These are phyloP conservation scores for Poa annua DNA, from an alignment of 176 grass and related monocot species.

Conservation along the genomic window DNA sequence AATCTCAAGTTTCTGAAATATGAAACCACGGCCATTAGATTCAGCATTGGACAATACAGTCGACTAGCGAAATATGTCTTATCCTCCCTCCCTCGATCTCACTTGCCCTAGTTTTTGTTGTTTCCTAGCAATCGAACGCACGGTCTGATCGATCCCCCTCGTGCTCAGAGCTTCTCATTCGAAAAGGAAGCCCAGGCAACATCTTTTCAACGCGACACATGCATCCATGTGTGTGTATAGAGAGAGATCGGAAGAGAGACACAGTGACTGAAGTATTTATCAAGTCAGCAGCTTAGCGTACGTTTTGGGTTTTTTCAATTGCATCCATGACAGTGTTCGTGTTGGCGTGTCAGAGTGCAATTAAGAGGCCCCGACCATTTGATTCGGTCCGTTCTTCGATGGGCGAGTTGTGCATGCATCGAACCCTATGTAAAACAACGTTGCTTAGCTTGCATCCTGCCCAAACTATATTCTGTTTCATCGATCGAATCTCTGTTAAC, in stretches of 20 bases:
- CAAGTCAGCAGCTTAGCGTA: background rate
- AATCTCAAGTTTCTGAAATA: conserved; percentile 13
- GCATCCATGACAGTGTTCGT: conserved; percentile 51
- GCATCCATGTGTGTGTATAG: background rate
- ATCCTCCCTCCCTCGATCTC: conserved; percentile 15
- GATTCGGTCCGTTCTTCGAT: conserved; percentile 69
- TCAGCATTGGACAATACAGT: conserved; percentile 56
- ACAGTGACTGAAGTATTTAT: background rate
- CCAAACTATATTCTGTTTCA: conserved; percentile 58
- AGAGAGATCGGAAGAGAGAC: too few species aligned
- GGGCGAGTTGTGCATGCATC: conserved; percentile 53
- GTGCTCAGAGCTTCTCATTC: conserved; percentile 58
- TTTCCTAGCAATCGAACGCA: background rate
- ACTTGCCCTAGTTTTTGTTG: conserved; percentile 29
- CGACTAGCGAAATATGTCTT: conserved; percentile 53
- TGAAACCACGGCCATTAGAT: conserved; percentile 44
- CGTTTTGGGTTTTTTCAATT: conserved; percentile 34
- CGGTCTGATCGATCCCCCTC: background rate
- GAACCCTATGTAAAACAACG: conserved; percentile 61
- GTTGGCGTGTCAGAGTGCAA: conserved; percentile 60
- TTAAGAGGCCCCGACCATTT: conserved; percentile 72
- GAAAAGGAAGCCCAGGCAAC: conserved; percentile 21
- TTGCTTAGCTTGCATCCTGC: conserved; percentile 73
- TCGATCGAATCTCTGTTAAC: conserved; percentile 12
- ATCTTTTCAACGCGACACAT: conserved; percentile 39